Percentiles rank a stretch among this genome's conserved stretches.
Evolutionary conservation across 2,329 filamentous ascomycete genomes (phyloP).

Genomic region (Orbilia ellipsospora): DNA sequence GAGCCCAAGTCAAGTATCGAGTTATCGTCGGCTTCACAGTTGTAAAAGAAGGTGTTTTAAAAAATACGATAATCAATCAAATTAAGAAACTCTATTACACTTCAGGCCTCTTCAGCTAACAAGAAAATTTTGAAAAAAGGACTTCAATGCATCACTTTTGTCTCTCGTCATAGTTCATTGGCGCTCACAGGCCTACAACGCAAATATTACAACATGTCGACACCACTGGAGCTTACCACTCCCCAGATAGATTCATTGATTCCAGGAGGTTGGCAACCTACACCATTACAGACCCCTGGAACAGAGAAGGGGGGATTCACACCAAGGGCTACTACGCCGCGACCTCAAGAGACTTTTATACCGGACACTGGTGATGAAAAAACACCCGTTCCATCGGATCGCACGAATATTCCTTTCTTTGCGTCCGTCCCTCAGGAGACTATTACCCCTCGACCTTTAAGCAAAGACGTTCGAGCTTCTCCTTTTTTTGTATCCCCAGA

Average conservation of each 20-base stretch:
- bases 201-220: conserved; percentile 35
- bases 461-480: not conserved
- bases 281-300: conserved; percentile 18
- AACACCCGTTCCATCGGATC: conserved; percentile 13
- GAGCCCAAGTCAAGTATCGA: too few species aligned
- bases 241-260: conserved; percentile 28
- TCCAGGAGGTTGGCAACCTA: conserved; percentile 25
- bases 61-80: too few species aligned
- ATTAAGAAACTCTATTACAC: too few species aligned
- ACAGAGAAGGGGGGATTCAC: conserved; percentile 12
- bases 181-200: not conserved
- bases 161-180: too few species aligned
- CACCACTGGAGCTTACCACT: conserved; percentile 12
- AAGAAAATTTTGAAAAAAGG: too few species aligned
- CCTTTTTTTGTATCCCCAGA: not conserved
- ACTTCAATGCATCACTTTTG: too few species aligned
- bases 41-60: too few species aligned
- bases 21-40: too few species aligned
- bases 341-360: not conserved
- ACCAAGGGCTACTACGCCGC: conserved; percentile 7
- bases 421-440: not conserved
- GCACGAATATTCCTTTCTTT: conserved; percentile 25
- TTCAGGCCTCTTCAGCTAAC: too few species aligned
- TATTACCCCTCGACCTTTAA: not conserved
- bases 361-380: conserved; percentile 19